A percentile compares a stretch with the other conserved stretches of the same genome.
Evolutionary conservation across 2,329 filamentous ascomycete genomes (phyloP).

Genomic region (Ramularia collo-cygni): DNA sequence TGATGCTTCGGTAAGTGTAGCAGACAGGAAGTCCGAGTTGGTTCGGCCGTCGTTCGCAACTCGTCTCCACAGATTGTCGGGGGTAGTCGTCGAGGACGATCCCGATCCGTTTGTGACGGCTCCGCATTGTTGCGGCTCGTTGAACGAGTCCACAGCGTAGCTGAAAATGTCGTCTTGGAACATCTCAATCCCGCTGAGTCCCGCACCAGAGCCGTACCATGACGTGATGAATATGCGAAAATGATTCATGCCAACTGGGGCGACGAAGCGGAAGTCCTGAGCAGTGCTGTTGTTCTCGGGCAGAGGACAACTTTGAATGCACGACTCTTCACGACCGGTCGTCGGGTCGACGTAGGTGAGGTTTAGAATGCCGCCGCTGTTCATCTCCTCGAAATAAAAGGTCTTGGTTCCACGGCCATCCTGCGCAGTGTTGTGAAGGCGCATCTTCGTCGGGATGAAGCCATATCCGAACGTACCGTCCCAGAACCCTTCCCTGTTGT

Average conservation of each 20-base stretch:
- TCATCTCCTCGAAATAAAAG: slow-evolving; percentile 78
- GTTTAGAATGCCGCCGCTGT: slow-evolving; percentile 91
- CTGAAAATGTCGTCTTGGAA: slow-evolving; percentile 64
- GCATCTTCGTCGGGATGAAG: slow-evolving; percentile 79
- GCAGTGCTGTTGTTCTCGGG: slow-evolving; percentile 60
- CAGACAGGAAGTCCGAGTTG: slow-evolving; percentile 69
- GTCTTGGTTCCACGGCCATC: slow-evolving; percentile 77
- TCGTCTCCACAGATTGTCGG: slow-evolving; percentile 56
- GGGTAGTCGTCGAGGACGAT: slow-evolving; percentile 60
- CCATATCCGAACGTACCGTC: slow-evolving; percentile 73
- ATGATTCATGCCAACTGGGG: slow-evolving; percentile 75
- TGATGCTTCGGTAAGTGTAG: slow-evolving; percentile 47
- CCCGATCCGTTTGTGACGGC: slow-evolving; percentile 55
- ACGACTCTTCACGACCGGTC: slow-evolving; percentile 59
- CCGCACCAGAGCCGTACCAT: slow-evolving; percentile 81
- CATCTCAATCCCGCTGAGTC: slow-evolving; percentile 77
- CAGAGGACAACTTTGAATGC: slow-evolving; percentile 79
- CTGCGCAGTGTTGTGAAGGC: slow-evolving; percentile 78
- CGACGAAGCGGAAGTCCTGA: slow-evolving; percentile 91
- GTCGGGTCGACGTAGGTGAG: slow-evolving; percentile 74
- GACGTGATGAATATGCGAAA: slow-evolving; percentile 80
- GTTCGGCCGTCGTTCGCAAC: slow-evolving; percentile 59
- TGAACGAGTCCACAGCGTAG: slow-evolving; percentile 81
- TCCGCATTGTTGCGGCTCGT: slow-evolving; percentile 70
- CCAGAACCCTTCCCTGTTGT: slow-evolving; percentile 74